Evolutionary conservation across 1,139 yeast species (phyloP).

Genomic region (Blastobotrys elegans): DNA sequence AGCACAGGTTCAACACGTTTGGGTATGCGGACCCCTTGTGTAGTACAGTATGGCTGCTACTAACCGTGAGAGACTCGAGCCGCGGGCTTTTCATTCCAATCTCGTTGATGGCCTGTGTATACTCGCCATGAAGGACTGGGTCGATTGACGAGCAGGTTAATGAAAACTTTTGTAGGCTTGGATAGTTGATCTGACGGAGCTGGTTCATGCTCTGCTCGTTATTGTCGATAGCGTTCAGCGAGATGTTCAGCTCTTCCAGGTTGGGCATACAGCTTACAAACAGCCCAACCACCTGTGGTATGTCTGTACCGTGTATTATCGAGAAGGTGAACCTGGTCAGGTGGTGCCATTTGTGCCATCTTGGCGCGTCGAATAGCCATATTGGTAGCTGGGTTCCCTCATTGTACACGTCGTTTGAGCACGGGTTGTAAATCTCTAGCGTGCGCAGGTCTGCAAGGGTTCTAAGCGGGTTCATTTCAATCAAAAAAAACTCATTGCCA

Average conservation of each 20-base stretch:
- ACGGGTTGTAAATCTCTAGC: not conserved
- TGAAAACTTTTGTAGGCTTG: not conserved
- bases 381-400: not conserved
- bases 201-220: not conserved
- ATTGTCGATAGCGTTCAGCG: not conserved
- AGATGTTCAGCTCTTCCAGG: not conserved
- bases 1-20: not conserved
- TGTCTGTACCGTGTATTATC: not conserved
- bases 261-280: not conserved
- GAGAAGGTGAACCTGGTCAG: not conserved
- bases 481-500: not conserved
- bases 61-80: not conserved
- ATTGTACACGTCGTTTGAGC: not conserved
- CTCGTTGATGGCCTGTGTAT: not conserved
- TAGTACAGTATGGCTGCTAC: not conserved
- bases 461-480: not conserved
- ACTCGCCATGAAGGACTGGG: not conserved
- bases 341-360: not conserved
- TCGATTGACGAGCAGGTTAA: not conserved
- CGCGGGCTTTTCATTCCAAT: not conserved
- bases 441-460: not conserved
- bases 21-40: not conserved
- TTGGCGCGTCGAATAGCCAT: not conserved
- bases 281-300: not conserved
- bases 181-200: not conserved